phyloP scores from a whole-genome alignment of 2,329 filamentous ascomycete species.

The Pseudocercospora musae region DNA sequence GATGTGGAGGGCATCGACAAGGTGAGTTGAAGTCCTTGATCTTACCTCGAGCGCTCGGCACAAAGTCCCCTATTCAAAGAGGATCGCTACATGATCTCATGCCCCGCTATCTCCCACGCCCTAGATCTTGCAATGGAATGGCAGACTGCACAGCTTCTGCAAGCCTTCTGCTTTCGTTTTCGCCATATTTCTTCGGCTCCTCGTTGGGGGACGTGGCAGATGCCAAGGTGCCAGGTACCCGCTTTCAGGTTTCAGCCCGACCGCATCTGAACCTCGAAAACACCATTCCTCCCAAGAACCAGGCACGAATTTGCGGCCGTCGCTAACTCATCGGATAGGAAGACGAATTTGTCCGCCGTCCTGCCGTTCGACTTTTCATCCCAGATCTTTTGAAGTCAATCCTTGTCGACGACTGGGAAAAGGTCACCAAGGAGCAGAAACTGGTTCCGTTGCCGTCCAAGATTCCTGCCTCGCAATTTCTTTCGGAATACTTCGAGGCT shows the following conservation, averaged over 20 bases:
- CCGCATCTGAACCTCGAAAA: not conserved
- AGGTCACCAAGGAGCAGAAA: constrained; percentile 91
- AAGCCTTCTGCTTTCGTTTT: not conserved
- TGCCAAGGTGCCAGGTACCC: constrained; percentile 2
- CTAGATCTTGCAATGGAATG: not conserved
- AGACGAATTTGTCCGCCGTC: constrained; percentile 77
- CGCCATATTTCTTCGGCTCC: not conserved
- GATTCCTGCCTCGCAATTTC: constrained; percentile 70
- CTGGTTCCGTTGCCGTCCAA: constrained; percentile 79
- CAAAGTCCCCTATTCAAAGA: not conserved
- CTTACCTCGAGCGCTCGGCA: not conserved
- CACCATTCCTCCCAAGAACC: not conserved
- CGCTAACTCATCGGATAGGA: constrained; percentile 59
- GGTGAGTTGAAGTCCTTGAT: constrained; percentile 47
- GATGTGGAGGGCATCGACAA: constrained; percentile 76
- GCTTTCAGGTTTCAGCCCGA: constrained; percentile 1
- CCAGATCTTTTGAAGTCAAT: constrained; percentile 88
- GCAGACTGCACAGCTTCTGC: not conserved
- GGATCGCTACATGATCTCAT: not conserved
- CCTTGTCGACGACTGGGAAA: constrained; percentile 98
- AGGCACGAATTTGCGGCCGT: not conserved
- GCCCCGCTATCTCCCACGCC: not conserved
- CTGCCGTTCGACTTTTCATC: constrained; percentile 79
- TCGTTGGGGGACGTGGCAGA: not conserved
- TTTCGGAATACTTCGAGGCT: constrained; percentile 79